Conservation (phyloP, 805 yeast species). For the Yarrowia keelungensis region DNA sequence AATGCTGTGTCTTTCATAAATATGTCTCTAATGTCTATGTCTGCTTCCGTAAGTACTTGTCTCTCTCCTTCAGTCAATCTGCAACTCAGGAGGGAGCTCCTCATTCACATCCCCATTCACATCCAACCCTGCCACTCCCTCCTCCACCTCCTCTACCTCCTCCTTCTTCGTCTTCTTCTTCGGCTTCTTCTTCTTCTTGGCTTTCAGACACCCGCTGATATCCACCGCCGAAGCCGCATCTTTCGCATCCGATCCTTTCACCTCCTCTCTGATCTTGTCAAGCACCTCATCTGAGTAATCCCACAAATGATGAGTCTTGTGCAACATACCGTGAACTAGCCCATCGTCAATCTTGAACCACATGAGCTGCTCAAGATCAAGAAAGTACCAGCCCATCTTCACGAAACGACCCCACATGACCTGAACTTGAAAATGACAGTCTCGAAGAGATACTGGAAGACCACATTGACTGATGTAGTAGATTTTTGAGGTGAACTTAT, state of each 20-base stretch:
- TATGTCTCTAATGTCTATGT: too few species aligned
- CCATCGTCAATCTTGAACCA: conserved; percentile 20
- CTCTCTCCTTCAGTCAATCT: not conserved
- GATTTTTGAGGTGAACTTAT: not conserved
- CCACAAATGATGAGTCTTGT: conserved; percentile 21
- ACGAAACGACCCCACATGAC: conserved; percentile 15
- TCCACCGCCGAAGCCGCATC: not conserved
- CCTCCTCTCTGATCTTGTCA: not conserved
- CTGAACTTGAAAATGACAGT: not conserved
- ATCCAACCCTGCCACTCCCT: not conserved
- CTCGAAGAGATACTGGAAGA: not conserved
- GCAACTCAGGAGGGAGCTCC: conserved; percentile 5
- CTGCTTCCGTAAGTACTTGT: too few species aligned
- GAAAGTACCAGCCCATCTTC: conserved; percentile 10
- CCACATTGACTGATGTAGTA: conserved; percentile 12
- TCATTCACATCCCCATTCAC: not conserved
- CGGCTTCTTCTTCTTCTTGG: conserved; percentile 16
- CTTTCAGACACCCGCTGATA: not conserved
- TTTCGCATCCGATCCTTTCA: not conserved
- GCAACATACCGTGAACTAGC: conserved; percentile 11
- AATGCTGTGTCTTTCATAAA: too few species aligned
- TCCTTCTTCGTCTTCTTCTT: not conserved
- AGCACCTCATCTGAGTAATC: not conserved
- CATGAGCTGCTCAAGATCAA: conserved; percentile 1
- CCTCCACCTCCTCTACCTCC: not conserved